These are phyloP conservation scores for Yamadazyma atmosphaerica DNA, from an alignment of 1,139 yeast genomes.

Conservation along the genomic window DNA sequence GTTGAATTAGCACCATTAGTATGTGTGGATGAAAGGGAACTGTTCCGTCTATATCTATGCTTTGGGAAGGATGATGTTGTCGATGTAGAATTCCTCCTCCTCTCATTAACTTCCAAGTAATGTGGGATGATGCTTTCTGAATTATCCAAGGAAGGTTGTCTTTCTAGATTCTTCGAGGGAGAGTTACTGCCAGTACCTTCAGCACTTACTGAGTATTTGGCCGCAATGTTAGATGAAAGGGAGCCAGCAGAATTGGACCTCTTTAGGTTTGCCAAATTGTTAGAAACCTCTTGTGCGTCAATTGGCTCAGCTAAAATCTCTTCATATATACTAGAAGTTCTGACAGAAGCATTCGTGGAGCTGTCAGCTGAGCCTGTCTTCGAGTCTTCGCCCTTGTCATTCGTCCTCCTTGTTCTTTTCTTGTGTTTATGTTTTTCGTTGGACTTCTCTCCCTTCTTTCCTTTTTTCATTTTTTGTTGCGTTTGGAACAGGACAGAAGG, in stretches of 20 bases:
- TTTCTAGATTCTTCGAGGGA: background rate
- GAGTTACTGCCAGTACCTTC: slow-evolving; percentile 1
- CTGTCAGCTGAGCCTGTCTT: slow-evolving; percentile 11
- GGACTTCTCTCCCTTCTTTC: slow-evolving; percentile 9
- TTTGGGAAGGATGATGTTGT: slow-evolving; percentile 13
- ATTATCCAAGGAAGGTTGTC: background rate
- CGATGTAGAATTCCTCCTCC: slow-evolving; percentile 14
- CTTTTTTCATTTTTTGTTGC: slow-evolving; percentile 29
- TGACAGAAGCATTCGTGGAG: slow-evolving; percentile 14
- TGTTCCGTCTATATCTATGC: slow-evolving; percentile 12
- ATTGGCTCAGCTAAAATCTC: slow-evolving; percentile 6
- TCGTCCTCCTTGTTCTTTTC: slow-evolving; percentile 10
- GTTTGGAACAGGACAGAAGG: slow-evolving; percentile 36
- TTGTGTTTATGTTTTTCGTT: slow-evolving; percentile 14
- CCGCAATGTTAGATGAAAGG: slow-evolving; percentile 12
- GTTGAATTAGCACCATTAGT: slow-evolving; percentile 9
- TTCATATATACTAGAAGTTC: slow-evolving; percentile 14
- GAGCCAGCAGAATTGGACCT: slow-evolving; percentile 9
- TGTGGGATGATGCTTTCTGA: background rate
- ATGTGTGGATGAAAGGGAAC: slow-evolving; percentile 16
- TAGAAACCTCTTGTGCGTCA: slow-evolving; percentile 7
- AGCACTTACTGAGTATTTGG: slow-evolving; percentile 1
- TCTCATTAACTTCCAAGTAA: slow-evolving; percentile 5
- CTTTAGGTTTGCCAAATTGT: slow-evolving; percentile 9
- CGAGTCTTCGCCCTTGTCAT: slow-evolving; percentile 5